A percentile compares a stretch with the other conserved stretches of the same genome.
Evolutionary conservation across 352 stramenopile genomes (phyloP).

Genomic region (Plasmopara halstedii): DNA sequence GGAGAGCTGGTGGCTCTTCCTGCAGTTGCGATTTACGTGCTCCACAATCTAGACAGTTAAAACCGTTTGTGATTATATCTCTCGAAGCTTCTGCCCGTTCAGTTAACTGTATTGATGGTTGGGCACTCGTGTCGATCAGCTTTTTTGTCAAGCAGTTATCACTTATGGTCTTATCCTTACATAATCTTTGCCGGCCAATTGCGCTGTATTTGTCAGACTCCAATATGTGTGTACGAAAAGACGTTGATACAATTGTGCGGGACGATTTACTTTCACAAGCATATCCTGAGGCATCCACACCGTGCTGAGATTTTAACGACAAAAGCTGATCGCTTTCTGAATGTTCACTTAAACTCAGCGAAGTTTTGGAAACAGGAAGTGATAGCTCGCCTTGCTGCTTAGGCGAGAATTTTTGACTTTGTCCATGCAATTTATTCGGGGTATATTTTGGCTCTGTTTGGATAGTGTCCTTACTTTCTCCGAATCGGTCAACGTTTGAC

Average conservation of each 20-base stretch:
- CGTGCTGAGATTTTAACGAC: slow-evolving; percentile 4
- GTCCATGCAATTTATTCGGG: slow-evolving; percentile 2
- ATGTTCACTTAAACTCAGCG: slow-evolving; percentile 7
- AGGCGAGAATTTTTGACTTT: slow-evolving; percentile 10
- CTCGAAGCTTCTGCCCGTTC: slow-evolving; percentile 14
- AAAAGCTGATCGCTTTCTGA: slow-evolving; percentile 11
- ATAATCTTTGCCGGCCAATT: slow-evolving; percentile 11
- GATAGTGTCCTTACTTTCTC: slow-evolving; percentile 7
- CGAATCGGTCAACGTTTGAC: slow-evolving; percentile 1
- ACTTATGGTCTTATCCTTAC: slow-evolving; percentile 16
- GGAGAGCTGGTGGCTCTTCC: slow-evolving; percentile 56
- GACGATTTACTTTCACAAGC: slow-evolving; percentile 11
- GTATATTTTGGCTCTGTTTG: slow-evolving; percentile 2
- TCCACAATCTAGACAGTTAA: slow-evolving; percentile 7
- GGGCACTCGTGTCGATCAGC: slow-evolving; percentile 9
- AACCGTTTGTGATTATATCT: slow-evolving; percentile 11
- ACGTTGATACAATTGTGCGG: slow-evolving; percentile 7
- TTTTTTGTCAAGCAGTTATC: slow-evolving; percentile 18
- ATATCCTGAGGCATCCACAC: slow-evolving; percentile 5
- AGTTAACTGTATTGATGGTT: slow-evolving; percentile 1
- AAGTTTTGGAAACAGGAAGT: slow-evolving; percentile 13
- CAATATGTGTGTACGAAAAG: slow-evolving; percentile 1
- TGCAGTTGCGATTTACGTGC: slow-evolving; percentile 1
- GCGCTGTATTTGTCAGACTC: slow-evolving; percentile 8
- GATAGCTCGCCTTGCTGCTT: slow-evolving; percentile 11